Evolutionary conservation across 2,329 filamentous ascomycete species (phyloP).

Genomic region (Ophiostoma quercus): DNA sequence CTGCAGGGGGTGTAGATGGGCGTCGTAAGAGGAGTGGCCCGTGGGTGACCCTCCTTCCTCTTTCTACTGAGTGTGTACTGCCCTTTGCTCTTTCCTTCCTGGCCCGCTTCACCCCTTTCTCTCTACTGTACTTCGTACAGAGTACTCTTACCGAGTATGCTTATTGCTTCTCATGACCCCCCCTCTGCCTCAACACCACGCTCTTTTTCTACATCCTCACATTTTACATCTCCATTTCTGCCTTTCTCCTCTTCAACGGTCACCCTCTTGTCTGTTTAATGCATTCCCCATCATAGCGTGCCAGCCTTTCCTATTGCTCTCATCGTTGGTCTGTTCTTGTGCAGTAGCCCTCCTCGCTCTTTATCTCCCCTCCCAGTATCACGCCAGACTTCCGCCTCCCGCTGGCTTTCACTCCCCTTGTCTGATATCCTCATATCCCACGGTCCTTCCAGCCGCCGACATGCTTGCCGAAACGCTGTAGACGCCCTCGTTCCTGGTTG

Average conservation of each 20-base stretch:
- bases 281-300: not conserved
- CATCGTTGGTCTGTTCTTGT: not conserved
- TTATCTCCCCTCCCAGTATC: not conserved
- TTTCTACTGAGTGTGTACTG: not conserved
- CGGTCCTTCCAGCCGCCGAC: constrained; percentile 6
- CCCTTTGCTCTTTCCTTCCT: not conserved
- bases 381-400: not conserved
- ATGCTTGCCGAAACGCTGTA: constrained; percentile 5
- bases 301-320: constrained; percentile 8
- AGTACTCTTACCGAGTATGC: not conserved
- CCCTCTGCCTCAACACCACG: not conserved
- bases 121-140: not conserved
- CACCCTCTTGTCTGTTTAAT: not conserved
- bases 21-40: constrained; percentile 3
- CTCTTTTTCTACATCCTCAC: not conserved
- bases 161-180: not conserved
- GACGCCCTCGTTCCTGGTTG: not conserved
- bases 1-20: not conserved
- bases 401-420: not conserved
- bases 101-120: constrained; percentile 3
- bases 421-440: not conserved
- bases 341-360: not conserved
- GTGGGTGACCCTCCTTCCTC: not conserved
- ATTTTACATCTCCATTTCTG: constrained; percentile 3
- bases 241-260: constrained; percentile 13